Evolutionary conservation across 768 basidiomycete species (phyloP).

Genomic region (Trametes coccinea): DNA sequence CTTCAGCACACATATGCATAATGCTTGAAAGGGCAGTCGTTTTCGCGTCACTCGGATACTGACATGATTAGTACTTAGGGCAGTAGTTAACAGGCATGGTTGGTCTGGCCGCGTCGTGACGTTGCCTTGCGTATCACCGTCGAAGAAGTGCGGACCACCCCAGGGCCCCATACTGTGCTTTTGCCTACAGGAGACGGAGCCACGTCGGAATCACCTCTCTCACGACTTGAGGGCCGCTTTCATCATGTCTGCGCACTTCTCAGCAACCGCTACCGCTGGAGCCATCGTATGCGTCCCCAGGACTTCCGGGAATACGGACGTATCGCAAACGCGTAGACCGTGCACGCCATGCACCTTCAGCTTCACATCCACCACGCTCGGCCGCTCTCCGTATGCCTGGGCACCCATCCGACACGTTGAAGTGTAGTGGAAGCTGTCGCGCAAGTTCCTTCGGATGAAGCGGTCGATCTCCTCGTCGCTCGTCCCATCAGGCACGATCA

Average conservation of each 20-base stretch:
- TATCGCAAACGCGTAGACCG: constrained; percentile 39
- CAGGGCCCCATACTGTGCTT: no score
- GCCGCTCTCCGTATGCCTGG: neutral
- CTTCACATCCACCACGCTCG: constrained; percentile 46
- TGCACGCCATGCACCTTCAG: constrained; percentile 44
- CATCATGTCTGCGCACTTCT: constrained; percentile 42
- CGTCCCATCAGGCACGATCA: constrained; percentile 12
- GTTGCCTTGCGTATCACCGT: no score
- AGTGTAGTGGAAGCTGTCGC: constrained; percentile 27
- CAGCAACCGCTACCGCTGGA: constrained; percentile 36
- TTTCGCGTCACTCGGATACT: no score
- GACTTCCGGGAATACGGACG: constrained; percentile 31
- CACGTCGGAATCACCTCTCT: neutral
- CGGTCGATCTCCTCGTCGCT: constrained; percentile 22
- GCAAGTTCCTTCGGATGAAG: constrained; percentile 13
- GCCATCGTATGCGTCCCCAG: constrained; percentile 37
- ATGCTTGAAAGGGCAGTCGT: no score
- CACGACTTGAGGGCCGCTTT: neutral
- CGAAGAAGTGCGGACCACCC: no score
- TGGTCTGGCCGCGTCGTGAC: no score
- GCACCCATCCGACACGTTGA: constrained; percentile 43
- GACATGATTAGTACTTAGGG: no score
- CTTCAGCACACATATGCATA: no score
- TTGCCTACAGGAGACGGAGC: no score
- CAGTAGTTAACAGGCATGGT: no score